Base-by-base conservation (phyloP, 1,284 basidiomycete genomes). In the Testicularia cyperi region DNA sequence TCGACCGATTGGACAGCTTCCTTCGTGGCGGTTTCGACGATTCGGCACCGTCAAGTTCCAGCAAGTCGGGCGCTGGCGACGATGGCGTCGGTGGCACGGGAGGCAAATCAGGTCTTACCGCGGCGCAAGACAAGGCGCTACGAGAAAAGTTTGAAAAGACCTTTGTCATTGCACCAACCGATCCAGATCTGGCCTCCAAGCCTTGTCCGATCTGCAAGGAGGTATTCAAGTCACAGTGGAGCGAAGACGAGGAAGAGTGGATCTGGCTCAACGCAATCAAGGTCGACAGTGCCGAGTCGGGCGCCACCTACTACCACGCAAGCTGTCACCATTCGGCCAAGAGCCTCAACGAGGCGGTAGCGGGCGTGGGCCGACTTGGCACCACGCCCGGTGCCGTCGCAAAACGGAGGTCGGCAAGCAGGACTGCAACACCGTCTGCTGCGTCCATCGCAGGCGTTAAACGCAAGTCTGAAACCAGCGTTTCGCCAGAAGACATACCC, bases 141-240 rank as follows among this genome's bases (percentile, higher is more conserved):
- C 84, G 83, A 69, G 83, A 86, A 40, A 86, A 86, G 69, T 60
- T 60, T 10, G 54, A 62, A 1, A 51, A 55, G 14, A 44, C 58
- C 1, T 68, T 67, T 87, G 88, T 98, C 62, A 83, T 90, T 60
- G 88, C 92, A 22, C 92, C 92, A 0, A 62, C 70, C 2, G 79
- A 81, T 24, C 82, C 88, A 16, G 88, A 86, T 62, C 85, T 90
- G 77, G 88, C 92, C 75, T 85, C 87, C 42, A 80, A 88, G 60
- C 86, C 88, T 31, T 99, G 95, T 80, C 91, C 91, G 14, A 90
- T 99, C 58, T 98, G 95, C 84, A 95, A 96, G 81, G 95, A 99
- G 78, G 78, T 78, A 43, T 83, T 98, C 78, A 90, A 90, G 80
- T 85, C 86, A 61, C 94, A 97, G 78, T 97, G 90, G 78, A 80